Percentiles rank a stretch among this genome's conserved stretches.
Evolutionary conservation across 495 filamentous ascomycete genomes (phyloP).

Genomic region (Baudoinia panamericana): DNA sequence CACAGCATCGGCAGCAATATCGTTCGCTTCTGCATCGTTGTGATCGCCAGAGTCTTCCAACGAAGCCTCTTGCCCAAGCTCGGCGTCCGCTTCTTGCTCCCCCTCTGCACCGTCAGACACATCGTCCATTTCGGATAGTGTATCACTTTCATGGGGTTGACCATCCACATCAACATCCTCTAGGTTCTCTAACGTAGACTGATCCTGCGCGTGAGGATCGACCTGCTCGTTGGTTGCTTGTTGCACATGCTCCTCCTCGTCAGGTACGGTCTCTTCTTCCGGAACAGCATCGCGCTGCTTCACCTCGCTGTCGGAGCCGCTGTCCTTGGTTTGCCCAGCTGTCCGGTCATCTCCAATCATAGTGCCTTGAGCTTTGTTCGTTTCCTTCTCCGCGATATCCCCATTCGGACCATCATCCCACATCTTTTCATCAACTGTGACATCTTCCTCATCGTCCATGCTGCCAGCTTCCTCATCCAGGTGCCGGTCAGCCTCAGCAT

Average conservation of each 20-base stretch:
- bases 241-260: slow-evolving; percentile 50
- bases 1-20: too few relatives aligned
- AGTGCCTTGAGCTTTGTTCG: slow-evolving; percentile 53
- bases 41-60: slow-evolving; percentile 10
- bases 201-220: slow-evolving; percentile 62
- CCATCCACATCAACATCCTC: slow-evolving; percentile 60
- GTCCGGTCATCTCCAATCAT: slow-evolving; percentile 48
- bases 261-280: slow-evolving; percentile 44
- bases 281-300: slow-evolving; percentile 37
- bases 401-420: slow-evolving; percentile 80
- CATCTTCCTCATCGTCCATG: slow-evolving; percentile 77
- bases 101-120: slow-evolving; percentile 48
- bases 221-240: slow-evolving; percentile 51
- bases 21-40: slow-evolving; percentile 1
- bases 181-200: slow-evolving; percentile 49
- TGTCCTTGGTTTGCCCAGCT: slow-evolving; percentile 46
- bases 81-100: slow-evolving; percentile 40
- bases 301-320: slow-evolving; percentile 25
- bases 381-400: slow-evolving; percentile 68
- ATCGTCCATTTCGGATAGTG: slow-evolving; percentile 42
- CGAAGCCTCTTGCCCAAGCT: too few relatives aligned
- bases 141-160: slow-evolving; percentile 45
- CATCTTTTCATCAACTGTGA: slow-evolving; percentile 90
- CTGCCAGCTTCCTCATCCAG: slow-evolving; percentile 81
- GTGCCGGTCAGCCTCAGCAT: slow-evolving; percentile 47